Conservation (phyloP, 2,329 filamentous ascomycete species). For the Phaeosphaeria sp. region DNA sequence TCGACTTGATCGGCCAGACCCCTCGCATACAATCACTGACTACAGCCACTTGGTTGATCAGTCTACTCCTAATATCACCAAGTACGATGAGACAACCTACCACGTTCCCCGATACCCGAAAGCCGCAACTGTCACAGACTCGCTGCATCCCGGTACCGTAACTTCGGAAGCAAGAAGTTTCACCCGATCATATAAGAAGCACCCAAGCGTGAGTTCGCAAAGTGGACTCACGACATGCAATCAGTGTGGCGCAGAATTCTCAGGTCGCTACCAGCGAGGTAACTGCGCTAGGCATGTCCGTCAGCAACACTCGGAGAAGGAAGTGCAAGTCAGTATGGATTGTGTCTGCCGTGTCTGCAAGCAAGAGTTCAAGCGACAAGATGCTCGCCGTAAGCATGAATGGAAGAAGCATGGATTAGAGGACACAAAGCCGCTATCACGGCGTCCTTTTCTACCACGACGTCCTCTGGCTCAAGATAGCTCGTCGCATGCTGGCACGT, state of each 20-base stretch:
- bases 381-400: constrained; percentile 13
- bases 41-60: neutral
- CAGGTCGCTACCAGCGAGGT: constrained; percentile 3
- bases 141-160: neutral
- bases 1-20: neutral
- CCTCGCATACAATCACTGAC: neutral
- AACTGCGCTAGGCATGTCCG: constrained; percentile 6
- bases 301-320: constrained; percentile 1
- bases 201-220: neutral
- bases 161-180: constrained; percentile 2
- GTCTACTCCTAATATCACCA: neutral
- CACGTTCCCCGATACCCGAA: neutral
- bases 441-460: neutral
- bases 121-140: neutral
- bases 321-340: neutral
- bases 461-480: neutral
- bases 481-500: neutral
- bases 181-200: neutral
- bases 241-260: constrained; percentile 1
- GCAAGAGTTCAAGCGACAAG: constrained; percentile 5
- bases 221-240: constrained; percentile 1
- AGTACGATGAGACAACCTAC: neutral
- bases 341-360: constrained; percentile 7
- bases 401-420: constrained; percentile 7
- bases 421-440: constrained; percentile 3